A percentile compares a stretch with the other conserved stretches of the same genome.
Conservation (phyloP, 768 basidiomycete species). For the Suillus spraguei region DNA sequence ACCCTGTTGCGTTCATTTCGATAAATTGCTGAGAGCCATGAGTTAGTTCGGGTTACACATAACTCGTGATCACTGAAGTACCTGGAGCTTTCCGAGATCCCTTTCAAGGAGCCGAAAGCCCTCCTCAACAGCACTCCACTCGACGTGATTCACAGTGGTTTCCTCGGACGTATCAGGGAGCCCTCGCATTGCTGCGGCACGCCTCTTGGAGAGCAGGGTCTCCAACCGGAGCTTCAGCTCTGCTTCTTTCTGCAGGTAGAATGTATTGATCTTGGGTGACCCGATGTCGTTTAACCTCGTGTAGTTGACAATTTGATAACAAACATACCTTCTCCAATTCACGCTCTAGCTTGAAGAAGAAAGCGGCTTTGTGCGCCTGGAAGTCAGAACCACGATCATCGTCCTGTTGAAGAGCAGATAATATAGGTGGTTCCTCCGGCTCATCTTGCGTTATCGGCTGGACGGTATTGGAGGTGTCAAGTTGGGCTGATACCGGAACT, state of each 20-base stretch:
- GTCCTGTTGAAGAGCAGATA: constrained; percentile 64
- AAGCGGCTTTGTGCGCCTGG: constrained; percentile 93
- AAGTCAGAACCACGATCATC: constrained; percentile 82
- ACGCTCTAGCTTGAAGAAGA: constrained; percentile 98
- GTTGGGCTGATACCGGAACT: constrained; percentile 29
- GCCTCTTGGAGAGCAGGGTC: constrained; percentile 90
- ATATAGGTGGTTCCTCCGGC: constrained; percentile 55
- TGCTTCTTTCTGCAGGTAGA: constrained; percentile 97
- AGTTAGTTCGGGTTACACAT: constrained; percentile 23
- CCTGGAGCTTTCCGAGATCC: constrained; percentile 94
- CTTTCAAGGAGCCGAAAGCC: constrained; percentile 93
- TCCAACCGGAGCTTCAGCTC: constrained; percentile 91
- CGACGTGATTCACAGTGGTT: constrained; percentile 62
- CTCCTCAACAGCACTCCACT: constrained; percentile 96
- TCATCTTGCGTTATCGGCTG: constrained; percentile 36
- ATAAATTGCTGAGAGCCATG: constrained; percentile 77
- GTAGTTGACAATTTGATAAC: constrained; percentile 8
- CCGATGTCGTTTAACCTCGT: constrained; percentile 10
- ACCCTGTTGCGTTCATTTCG: constrained; percentile 96
- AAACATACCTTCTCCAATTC: constrained; percentile 90
- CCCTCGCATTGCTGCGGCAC: constrained; percentile 75
- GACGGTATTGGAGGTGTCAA: constrained; percentile 16
- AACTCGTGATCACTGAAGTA: constrained; percentile 33
- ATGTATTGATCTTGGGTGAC: constrained; percentile 83
- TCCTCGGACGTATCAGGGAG: constrained; percentile 70